Conservation (phyloP, 2,329 filamentous ascomycete genomes). For the Aspergillus sp. region DNA sequence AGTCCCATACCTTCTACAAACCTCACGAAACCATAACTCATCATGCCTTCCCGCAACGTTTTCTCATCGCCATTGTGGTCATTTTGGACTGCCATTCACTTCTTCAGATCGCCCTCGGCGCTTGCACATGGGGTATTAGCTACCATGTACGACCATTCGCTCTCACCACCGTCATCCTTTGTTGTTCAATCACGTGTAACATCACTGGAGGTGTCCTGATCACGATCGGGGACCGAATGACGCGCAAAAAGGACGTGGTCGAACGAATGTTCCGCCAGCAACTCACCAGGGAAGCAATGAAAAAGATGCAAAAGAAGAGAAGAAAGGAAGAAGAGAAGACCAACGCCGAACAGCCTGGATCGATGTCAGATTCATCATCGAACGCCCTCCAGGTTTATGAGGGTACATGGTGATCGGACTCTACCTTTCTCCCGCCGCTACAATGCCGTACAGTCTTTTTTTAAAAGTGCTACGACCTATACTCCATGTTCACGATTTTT, state of each 20-base stretch:
- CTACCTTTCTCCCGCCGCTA: not conserved
- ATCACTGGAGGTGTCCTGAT: constrained; percentile 75
- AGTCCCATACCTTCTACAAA: constrained; percentile 85
- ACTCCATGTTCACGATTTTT: not conserved
- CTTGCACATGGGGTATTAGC: constrained; percentile 75
- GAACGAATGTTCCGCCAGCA: constrained; percentile 75
- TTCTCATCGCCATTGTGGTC: constrained; percentile 75
- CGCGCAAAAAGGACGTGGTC: constrained; percentile 82
- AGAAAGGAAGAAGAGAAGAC: constrained; percentile 28
- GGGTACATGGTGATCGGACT: not conserved
- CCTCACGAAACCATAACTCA: constrained; percentile 83
- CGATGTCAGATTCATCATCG: constrained; percentile 19
- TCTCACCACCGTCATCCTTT: constrained; percentile 77
- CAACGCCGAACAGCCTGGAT: not conserved
- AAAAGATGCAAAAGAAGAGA: constrained; percentile 53
- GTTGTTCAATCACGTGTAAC: constrained; percentile 75
- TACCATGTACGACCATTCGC: constrained; percentile 69
- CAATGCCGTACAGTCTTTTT: not conserved
- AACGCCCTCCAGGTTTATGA: constrained; percentile 4
- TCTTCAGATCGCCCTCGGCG: constrained; percentile 76
- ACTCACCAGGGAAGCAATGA: constrained; percentile 66
- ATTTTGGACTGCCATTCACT: constrained; percentile 77
- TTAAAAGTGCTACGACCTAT: not conserved
- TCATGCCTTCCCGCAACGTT: constrained; percentile 70
- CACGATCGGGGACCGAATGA: constrained; percentile 70